phyloP scores from a whole-genome alignment of 176 grass and related monocot genomes.

The Thalia dealbata region DNA sequence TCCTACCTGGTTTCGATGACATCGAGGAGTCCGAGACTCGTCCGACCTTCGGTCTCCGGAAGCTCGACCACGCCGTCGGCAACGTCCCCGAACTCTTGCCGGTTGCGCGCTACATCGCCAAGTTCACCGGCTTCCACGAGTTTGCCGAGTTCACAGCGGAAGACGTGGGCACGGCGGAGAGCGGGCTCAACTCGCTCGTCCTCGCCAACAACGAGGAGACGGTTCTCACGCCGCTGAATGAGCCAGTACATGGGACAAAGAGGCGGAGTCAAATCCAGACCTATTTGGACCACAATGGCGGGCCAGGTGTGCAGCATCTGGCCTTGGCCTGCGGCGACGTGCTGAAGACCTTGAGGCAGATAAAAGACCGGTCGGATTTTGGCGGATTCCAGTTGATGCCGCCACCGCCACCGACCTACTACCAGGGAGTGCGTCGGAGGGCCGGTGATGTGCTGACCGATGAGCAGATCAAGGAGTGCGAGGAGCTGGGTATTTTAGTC shows the following conservation, averaged over 20 bases:
- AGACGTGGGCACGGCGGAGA: slow-evolving; percentile 81
- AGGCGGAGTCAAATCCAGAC: slow-evolving; percentile 96
- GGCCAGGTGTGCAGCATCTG: slow-evolving; percentile 87
- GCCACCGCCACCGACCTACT: slow-evolving; percentile 47
- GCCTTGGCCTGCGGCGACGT: slow-evolving; percentile 61
- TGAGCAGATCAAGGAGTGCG: slow-evolving; percentile 68
- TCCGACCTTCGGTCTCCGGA: slow-evolving; percentile 40
- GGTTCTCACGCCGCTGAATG: slow-evolving; percentile 73
- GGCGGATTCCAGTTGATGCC: slow-evolving; percentile 80
- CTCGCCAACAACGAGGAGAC: slow-evolving; percentile 83
- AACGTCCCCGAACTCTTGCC: slow-evolving; percentile 63
- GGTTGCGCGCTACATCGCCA: slow-evolving; percentile 32
- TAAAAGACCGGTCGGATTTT: slow-evolving; percentile 35
- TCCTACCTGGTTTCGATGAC: slow-evolving; percentile 68
- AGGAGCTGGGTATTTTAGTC: slow-evolving; percentile 72
- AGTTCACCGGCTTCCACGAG: slow-evolving; percentile 83
- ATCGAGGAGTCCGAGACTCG: not conserved
- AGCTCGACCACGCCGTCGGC: slow-evolving; percentile 83
- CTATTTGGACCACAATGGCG: slow-evolving; percentile 81
- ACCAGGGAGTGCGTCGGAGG: slow-evolving; percentile 53
- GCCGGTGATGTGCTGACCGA: slow-evolving; percentile 73
- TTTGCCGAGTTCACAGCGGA: slow-evolving; percentile 94
- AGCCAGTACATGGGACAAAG: slow-evolving; percentile 95
- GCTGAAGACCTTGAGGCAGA: slow-evolving; percentile 65
- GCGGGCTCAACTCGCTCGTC: slow-evolving; percentile 87